Evolutionary conservation across 164 flowering plant species (phyloP).

Genomic region (Umbellularia californica): DNA sequence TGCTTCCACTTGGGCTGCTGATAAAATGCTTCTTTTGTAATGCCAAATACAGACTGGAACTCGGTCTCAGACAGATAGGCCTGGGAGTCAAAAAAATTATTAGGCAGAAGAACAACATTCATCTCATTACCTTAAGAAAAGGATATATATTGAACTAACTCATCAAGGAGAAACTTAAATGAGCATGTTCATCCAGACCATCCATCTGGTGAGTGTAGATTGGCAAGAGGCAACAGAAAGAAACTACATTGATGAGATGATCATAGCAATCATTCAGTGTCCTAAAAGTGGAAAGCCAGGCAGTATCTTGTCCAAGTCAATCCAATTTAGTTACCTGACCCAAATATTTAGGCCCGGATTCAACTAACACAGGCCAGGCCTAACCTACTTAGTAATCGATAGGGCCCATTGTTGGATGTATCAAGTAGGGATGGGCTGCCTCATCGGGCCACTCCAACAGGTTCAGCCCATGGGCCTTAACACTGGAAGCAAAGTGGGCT

Average conservation of each 20-base stretch:
- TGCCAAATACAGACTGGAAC: constrained; percentile 60
- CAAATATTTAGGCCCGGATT: no score
- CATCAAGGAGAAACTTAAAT: neutral
- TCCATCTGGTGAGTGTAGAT: neutral
- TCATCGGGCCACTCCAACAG: neutral
- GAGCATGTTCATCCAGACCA: neutral
- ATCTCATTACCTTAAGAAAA: no score
- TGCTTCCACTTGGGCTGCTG: constrained; percentile 94
- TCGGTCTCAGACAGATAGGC: constrained; percentile 81
- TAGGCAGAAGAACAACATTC: neutral
- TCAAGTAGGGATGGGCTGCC: neutral
- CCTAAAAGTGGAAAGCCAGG: neutral
- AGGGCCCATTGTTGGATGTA: no score
- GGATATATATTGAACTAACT: neutral
- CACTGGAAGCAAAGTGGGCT: no score
- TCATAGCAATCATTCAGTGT: neutral
- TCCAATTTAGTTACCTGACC: no score
- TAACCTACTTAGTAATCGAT: no score
- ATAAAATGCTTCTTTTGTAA: constrained; percentile 75
- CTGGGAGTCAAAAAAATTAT: constrained; percentile 28
- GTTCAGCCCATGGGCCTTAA: neutral
- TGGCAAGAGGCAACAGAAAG: neutral
- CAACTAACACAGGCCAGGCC: no score
- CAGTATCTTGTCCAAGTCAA: no score
- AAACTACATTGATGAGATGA: neutral